Conservation (phyloP, 306 rosid genomes). For the Phaseolus lunatus region DNA sequence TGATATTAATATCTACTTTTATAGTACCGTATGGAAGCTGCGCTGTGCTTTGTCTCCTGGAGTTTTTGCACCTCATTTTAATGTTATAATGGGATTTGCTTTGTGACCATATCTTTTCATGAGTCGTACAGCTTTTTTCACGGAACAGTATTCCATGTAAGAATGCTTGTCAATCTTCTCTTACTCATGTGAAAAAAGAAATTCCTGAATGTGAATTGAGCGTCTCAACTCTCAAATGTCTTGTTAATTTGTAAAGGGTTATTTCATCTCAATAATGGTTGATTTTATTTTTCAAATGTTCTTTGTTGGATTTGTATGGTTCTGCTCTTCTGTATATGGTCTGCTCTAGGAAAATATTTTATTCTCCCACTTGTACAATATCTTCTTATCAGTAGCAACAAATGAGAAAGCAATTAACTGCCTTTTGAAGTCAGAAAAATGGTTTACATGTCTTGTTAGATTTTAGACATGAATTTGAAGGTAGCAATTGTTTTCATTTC, state of each 20-base stretch:
- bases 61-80: neutral
- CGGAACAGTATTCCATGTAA: constrained; percentile 4
- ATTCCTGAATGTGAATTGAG: constrained; percentile 3
- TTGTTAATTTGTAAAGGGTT: neutral
- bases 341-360: neutral
- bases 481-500: neutral
- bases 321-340: neutral
- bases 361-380: constrained; percentile 8
- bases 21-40: constrained; percentile 24
- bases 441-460: constrained; percentile 4
- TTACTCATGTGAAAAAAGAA: neutral
- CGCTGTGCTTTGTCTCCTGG: neutral
- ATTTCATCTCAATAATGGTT: neutral
- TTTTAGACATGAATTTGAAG: neutral
- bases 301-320: constrained; percentile 4
- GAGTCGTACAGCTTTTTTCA: neutral
- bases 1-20: constrained; percentile 16
- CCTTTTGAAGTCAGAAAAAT: neutral
- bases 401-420: neutral
- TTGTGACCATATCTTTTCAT: constrained; percentile 2
- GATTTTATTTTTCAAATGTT: neutral
- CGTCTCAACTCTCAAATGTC: neutral
- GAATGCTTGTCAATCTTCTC: neutral
- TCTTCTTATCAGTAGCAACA: neutral
- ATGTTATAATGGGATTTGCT: constrained; percentile 20